phyloP scores from a whole-genome alignment of 2,329 filamentous ascomycete species.

The Colletotrichum noveboracense region DNA sequence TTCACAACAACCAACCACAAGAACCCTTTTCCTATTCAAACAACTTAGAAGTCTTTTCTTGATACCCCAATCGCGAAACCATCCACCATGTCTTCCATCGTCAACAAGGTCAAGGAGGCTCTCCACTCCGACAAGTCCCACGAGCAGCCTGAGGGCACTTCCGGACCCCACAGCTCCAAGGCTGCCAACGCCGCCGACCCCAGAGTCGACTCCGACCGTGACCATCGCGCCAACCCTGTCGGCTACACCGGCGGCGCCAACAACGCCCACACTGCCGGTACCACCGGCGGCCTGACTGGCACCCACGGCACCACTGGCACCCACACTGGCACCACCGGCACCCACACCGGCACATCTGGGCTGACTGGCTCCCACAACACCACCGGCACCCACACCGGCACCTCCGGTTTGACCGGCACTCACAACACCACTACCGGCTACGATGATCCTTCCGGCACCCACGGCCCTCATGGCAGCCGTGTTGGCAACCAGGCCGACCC shows the following conservation, averaged over 20 bases:
- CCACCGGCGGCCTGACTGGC: constrained; percentile 2
- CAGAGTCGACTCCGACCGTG: constrained; percentile 55
- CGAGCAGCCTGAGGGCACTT: constrained; percentile 26
- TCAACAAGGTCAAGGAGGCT: constrained; percentile 66
- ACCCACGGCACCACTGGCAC: constrained; percentile 29
- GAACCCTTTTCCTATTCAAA: not conserved
- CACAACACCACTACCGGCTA: constrained; percentile 34
- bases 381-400: constrained; percentile 40
- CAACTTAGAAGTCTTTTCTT: not conserved
- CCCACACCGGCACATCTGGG: no score
- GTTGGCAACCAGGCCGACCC: constrained; percentile 53
- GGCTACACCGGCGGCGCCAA: constrained; percentile 32
- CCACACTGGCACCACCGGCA: not conserved
- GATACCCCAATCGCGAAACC: constrained; percentile 20
- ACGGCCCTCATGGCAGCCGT: constrained; percentile 43
- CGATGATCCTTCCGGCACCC: constrained; percentile 26
- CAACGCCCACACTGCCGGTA: constrained; percentile 13
- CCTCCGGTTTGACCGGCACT: constrained; percentile 25
- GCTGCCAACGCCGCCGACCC: constrained; percentile 55
- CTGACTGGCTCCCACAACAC: constrained; percentile 47
- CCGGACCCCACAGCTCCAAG: constrained; percentile 41
- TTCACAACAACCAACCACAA: not conserved
- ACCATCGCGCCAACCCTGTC: constrained; percentile 41
- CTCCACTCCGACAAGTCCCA: constrained; percentile 48
- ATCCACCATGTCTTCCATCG: constrained; percentile 59